phyloP scores from a whole-genome alignment of 2,329 filamentous ascomycete genomes.

The Sclerotinia borealis region DNA sequence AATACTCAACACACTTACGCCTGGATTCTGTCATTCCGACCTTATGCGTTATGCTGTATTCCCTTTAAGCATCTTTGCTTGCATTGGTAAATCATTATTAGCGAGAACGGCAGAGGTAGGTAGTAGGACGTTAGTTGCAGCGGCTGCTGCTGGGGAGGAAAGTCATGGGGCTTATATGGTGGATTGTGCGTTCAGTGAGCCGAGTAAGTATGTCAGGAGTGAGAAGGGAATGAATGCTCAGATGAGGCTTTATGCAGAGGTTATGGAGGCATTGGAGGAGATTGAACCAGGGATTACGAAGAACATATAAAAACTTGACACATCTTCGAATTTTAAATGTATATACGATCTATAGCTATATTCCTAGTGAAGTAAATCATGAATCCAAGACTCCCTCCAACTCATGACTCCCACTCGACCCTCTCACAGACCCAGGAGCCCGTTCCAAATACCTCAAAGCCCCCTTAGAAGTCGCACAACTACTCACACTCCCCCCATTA shows the following conservation, averaged over 20 bases:
- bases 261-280: conserved; percentile 38
- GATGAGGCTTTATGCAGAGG: conserved; percentile 38
- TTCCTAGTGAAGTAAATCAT: neutral
- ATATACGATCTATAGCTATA: neutral
- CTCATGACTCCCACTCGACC: neutral
- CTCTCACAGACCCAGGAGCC: conserved; percentile 23
- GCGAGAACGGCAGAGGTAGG: conserved; percentile 33
- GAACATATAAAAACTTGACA: conserved; percentile 14
- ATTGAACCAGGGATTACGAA: conserved; percentile 37
- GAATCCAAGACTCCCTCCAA: neutral
- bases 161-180: conserved; percentile 31
- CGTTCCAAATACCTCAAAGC: conserved; percentile 52
- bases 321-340: neutral
- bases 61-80: conserved; percentile 22
- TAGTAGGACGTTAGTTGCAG: conserved; percentile 33
- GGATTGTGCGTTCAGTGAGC: conserved; percentile 25
- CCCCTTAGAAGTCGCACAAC: conserved; percentile 47
- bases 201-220: conserved; percentile 34
- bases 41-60: conserved; percentile 30
- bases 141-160: conserved; percentile 26
- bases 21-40: conserved; percentile 33
- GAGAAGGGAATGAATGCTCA: conserved; percentile 35
- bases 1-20: conserved; percentile 33
- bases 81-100: conserved; percentile 24
- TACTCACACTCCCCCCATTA: conserved; percentile 45